These are phyloP conservation scores for Colletotrichum abscissum DNA, from an alignment of 2,329 filamentous ascomycete genomes.

Conservation along the genomic window DNA sequence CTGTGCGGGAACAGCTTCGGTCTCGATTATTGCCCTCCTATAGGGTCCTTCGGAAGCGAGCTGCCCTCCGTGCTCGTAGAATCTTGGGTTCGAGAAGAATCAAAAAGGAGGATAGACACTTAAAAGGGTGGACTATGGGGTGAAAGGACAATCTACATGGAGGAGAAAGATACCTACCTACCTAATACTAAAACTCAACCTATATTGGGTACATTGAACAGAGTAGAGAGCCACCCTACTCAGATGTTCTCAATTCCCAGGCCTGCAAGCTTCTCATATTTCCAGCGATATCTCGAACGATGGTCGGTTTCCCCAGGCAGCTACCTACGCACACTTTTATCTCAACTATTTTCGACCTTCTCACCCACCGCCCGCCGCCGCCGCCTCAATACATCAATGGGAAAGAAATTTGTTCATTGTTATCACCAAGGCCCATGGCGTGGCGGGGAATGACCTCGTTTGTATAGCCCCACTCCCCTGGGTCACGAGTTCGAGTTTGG, in stretches of 20 bases:
- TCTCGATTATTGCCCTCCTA: rapidly evolving
- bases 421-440: too few species aligned
- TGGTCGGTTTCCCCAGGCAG: too few species aligned
- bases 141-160: background rate
- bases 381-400: too few species aligned
- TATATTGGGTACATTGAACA: background rate
- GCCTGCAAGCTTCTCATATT: background rate
- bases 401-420: too few species aligned
- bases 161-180: background rate
- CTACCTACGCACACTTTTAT: too few species aligned
- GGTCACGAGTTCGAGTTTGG: too few species aligned
- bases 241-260: background rate
- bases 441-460: too few species aligned
- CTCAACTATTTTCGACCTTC: too few species aligned
- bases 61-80: background rate
- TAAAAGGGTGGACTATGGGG: background rate
- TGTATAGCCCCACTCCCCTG: too few species aligned
- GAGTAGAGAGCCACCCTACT: background rate
- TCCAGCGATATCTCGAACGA: background rate
- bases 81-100: too few species aligned
- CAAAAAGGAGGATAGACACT: background rate
- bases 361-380: too few species aligned
- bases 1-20: background rate
- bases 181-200: background rate
- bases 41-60: background rate